These are phyloP conservation scores for Didymellaceae sp. DNA, from an alignment of 2,329 filamentous ascomycete genomes.

Conservation along the genomic window DNA sequence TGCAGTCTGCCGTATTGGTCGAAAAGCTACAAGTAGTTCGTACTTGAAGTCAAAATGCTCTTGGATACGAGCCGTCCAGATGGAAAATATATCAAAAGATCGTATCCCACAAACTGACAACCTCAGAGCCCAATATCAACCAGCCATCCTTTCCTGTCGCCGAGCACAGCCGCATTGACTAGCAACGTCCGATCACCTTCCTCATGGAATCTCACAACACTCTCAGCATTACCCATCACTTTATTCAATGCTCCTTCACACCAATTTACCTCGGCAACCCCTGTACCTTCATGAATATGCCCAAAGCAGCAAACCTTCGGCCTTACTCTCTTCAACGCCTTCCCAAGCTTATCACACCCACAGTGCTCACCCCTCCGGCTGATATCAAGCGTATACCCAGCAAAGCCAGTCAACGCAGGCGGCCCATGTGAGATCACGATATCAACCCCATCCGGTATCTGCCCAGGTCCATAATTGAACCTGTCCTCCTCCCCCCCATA, in stretches of 20 bases:
- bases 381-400: conserved; percentile 55
- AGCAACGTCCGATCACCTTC: background rate
- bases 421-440: conserved; percentile 68
- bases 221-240: too few species aligned
- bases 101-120: too few species aligned
- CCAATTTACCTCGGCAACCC: conserved; percentile 7
- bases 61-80: too few species aligned
- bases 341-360: conserved; percentile 62
- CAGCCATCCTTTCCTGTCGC: background rate
- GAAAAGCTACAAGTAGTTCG: too few species aligned
- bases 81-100: too few species aligned
- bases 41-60: too few species aligned
- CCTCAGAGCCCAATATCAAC: background rate
- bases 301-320: conserved; percentile 66
- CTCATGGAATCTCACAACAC: background rate
- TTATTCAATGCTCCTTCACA: background rate
- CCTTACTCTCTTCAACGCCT: conserved; percentile 53
- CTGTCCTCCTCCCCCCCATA: conserved; percentile 17
- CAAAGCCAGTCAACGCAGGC: conserved; percentile 37
- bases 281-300: conserved; percentile 62
- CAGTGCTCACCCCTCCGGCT: conserved; percentile 45
- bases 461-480: conserved; percentile 8
- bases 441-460: conserved; percentile 52
- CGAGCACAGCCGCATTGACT: background rate
- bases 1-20: too few species aligned